Evolutionary conservation across 2,329 filamentous ascomycete genomes (phyloP).

Genomic region (Aspergillus chevalieri): DNA sequence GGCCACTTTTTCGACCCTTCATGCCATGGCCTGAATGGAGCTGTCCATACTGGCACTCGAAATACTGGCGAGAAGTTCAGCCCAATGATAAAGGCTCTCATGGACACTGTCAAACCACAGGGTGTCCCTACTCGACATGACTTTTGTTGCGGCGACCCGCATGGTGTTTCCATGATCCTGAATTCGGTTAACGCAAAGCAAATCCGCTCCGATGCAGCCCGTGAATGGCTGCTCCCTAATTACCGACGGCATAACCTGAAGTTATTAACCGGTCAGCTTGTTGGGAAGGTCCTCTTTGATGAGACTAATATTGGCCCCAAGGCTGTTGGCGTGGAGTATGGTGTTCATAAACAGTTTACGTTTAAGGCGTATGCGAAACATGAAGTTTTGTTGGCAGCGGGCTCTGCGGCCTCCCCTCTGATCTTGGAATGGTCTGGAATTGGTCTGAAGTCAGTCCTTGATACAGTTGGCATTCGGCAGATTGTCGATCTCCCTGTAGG

Average conservation of each 20-base stretch:
- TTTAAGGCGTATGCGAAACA: background rate
- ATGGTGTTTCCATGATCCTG: background rate
- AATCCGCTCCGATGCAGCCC: background rate
- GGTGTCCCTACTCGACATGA: background rate
- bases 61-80: background rate
- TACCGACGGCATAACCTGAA: background rate
- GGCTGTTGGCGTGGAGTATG: background rate
- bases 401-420: background rate
- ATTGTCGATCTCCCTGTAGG: background rate
- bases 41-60: background rate
- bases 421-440: background rate
- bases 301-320: background rate
- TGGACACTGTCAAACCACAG: background rate
- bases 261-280: background rate
- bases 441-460: background rate
- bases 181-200: background rate
- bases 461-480: background rate
- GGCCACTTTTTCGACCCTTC: background rate
- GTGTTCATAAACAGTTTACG: background rate
- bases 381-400: background rate
- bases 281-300: background rate
- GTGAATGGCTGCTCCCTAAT: background rate
- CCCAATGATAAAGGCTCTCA: background rate
- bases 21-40: background rate
- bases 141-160: background rate